Percentiles rank a stretch among this genome's conserved stretches.
Evolutionary conservation across 108 stramenopile species (phyloP).

Genomic region (Skeletonema marinoi): DNA sequence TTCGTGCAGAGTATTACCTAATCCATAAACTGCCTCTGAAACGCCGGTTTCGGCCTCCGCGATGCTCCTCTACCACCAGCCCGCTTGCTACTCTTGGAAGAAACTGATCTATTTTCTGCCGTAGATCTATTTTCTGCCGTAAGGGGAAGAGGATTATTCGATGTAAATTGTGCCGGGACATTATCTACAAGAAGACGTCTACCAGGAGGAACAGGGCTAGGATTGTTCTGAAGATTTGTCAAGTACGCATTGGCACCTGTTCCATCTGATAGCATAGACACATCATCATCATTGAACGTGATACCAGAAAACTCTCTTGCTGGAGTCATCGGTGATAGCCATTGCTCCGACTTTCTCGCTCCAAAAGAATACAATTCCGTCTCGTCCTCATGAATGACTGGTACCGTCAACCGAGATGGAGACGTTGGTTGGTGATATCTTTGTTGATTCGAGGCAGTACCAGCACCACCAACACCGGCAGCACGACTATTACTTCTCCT

Average conservation of each 20-base stretch:
- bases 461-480: background rate
- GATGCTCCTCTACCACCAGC: conserved; percentile 3
- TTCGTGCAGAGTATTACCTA: background rate
- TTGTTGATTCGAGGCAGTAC: background rate
- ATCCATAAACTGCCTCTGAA: conserved; percentile 44
- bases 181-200: conserved; percentile 9
- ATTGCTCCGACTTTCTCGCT: background rate
- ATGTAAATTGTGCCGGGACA: background rate
- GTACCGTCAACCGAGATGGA: background rate
- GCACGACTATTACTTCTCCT: background rate
- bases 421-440: background rate
- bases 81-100: conserved; percentile 1
- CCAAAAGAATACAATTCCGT: conserved; percentile 6
- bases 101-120: background rate
- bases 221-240: background rate
- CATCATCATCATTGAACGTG: conserved; percentile 28
- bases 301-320: conserved; percentile 23
- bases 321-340: background rate
- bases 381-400: conserved; percentile 18
- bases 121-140: background rate
- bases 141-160: background rate
- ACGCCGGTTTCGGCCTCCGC: conserved; percentile 34
- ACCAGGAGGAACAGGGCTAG: background rate
- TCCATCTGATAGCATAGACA: conserved; percentile 36
- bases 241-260: conserved; percentile 3